These are phyloP conservation scores for Nitzschia inconspicua DNA, from an alignment of 108 stramenopile species.

Conservation along the genomic window DNA sequence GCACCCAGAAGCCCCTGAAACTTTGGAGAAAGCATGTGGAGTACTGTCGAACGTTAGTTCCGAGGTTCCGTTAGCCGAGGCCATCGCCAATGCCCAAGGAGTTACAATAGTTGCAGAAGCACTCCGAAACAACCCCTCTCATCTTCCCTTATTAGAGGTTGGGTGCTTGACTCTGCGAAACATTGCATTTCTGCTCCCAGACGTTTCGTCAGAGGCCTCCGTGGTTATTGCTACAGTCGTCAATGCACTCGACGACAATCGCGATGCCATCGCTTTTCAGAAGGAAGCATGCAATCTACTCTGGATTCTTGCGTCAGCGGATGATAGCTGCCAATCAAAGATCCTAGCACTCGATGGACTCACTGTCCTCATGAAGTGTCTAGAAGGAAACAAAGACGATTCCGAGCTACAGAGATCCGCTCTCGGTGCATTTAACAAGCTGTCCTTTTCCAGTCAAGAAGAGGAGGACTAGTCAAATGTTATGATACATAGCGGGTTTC, in stretches of 20 bases:
- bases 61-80: slow-evolving; percentile 20
- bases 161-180: slow-evolving; percentile 42
- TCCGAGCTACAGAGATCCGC: slow-evolving; percentile 29
- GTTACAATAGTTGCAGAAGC: slow-evolving; percentile 43
- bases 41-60: slow-evolving; percentile 42
- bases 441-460: no score
- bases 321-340: slow-evolving; percentile 32
- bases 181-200: slow-evolving; percentile 22
- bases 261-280: slow-evolving; percentile 20
- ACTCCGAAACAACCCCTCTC: slow-evolving; percentile 40
- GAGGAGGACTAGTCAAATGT: no score
- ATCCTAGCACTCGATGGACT: slow-evolving; percentile 37
- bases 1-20: slow-evolving; percentile 30
- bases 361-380: slow-evolving; percentile 31
- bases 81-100: slow-evolving; percentile 43
- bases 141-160: slow-evolving; percentile 28
- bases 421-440: slow-evolving; percentile 34
- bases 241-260: slow-evolving; percentile 36
- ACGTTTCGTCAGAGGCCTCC: slow-evolving; percentile 29
- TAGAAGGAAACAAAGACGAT: slow-evolving; percentile 23
- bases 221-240: slow-evolving; percentile 34
- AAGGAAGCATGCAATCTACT: slow-evolving; percentile 46
- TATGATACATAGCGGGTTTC: no score
- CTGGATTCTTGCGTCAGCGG: slow-evolving; percentile 41
- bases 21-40: slow-evolving; percentile 50